Base-by-base conservation (phyloP, 306 rosid genomes). In the Arachis stenosperma region DNA sequence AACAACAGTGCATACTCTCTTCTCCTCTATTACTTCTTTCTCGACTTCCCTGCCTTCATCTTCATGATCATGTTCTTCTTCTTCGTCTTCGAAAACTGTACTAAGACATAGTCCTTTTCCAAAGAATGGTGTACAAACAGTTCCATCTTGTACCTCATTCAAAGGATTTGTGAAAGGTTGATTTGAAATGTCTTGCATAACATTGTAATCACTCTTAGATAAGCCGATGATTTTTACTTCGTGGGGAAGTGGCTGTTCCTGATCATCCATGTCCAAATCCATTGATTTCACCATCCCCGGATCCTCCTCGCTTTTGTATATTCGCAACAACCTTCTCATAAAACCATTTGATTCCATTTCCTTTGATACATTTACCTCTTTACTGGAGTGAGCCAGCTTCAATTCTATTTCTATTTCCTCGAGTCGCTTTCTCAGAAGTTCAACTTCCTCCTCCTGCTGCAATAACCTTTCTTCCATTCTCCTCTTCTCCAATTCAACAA, bases 181-280 rank as follows among this genome's bases (percentile, higher is more conserved):
- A 36, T 65, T 79, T 47, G 81, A 70, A 56, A 79, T 39, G 54
- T 77, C 82, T 59, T 82, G 84, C 69, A 75, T 74, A 57, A 70
- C 70, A 30, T 36, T 85, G 70, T 67, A 69, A 44, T 63, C 78
- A 51, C 78, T 66, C 75, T 59, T 82, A 78, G 81, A 75, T 79
- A 75, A 90, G 9, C 91, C 91, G 9, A 84, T 73, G 46, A 79
- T 69, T 67, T 75, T 88, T 42, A 89, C 82, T 75, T 87, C 95
- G 2, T 77, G 71, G 50, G 73, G 81, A 63, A 67, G 78, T 0
- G 94, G 91, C 37, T 33, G 37, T 80, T 91, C 96, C 79, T 81
- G 95, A 75, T 95, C 99, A 72, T 95, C 99, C 97, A 88, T 83
- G 88, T 92, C 99, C 81, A 95, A 81, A 71, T 95, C 99, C 98